phyloP scores from a whole-genome alignment of 2,329 filamentous ascomycete species.

The Eutypa lata region DNA sequence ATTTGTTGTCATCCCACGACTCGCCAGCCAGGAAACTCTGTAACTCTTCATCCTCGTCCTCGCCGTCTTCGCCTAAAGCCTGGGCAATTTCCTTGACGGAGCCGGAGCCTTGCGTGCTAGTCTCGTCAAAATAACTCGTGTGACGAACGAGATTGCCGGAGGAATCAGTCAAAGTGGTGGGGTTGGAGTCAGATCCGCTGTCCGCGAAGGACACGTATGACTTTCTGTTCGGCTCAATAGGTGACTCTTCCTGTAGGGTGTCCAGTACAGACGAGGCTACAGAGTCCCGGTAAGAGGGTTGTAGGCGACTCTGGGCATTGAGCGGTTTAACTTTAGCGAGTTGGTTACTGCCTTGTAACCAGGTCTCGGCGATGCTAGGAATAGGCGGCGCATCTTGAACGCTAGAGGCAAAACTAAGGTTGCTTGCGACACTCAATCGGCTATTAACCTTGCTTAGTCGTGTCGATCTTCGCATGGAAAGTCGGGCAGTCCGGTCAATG shows the following conservation, averaged over 20 bases:
- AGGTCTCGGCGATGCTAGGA: conserved; percentile 90
- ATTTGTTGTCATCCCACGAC: conserved; percentile 95
- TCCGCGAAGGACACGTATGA: conserved; percentile 91
- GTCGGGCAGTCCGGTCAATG: conserved; percentile 90
- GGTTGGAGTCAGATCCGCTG: conserved; percentile 66
- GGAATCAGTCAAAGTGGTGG: conserved; percentile 73
- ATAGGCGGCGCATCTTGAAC: conserved; percentile 91
- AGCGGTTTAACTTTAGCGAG: conserved; percentile 46
- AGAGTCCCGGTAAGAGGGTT: conserved; percentile 75
- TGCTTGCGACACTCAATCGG: conserved; percentile 90
- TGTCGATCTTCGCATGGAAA: conserved; percentile 87
- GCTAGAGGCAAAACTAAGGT: conserved; percentile 87
- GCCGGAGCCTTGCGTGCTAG: conserved; percentile 65
- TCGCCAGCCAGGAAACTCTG: conserved; percentile 88
- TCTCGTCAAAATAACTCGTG: conserved; percentile 84
- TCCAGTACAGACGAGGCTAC: conserved; percentile 86
- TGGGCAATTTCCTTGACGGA: conserved; percentile 82
- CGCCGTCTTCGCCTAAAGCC: conserved; percentile 84
- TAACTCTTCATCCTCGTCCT: conserved; percentile 86
- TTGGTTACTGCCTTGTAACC: conserved; percentile 66
- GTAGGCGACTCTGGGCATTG: conserved; percentile 42
- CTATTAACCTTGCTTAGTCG: conserved; percentile 90
- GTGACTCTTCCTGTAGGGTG: conserved; percentile 86
- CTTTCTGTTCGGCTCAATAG: conserved; percentile 83
- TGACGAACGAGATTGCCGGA: conserved; percentile 63